Evolutionary conservation across 1,284 basidiomycete species (phyloP).

Genomic region (Ceratobasidium sp.): DNA sequence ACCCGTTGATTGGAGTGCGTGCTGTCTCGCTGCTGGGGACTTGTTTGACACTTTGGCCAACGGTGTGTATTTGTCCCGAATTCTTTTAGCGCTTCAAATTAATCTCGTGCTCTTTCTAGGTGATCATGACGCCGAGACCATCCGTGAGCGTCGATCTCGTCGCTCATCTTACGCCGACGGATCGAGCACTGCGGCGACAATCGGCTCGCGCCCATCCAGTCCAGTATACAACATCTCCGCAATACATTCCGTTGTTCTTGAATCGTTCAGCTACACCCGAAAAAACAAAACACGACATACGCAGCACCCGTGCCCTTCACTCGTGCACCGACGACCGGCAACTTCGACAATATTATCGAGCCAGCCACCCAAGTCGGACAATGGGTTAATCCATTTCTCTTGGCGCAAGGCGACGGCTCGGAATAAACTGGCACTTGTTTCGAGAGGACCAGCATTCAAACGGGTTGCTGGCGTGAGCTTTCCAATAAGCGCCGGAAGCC

Average conservation of each 20-base stretch:
- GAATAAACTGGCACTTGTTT: too few relatives aligned
- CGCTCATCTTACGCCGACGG: conserved; percentile 86
- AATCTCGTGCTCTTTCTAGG: conserved; percentile 41
- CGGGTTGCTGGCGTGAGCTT: too few relatives aligned
- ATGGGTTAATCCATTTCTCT: conserved; percentile 93
- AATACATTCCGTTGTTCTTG: conserved; percentile 64
- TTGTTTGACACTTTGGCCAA: conserved; percentile 86
- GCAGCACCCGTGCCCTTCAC: conserved; percentile 80
- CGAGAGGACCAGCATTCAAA: conserved; percentile 90
- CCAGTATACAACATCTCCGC: conserved; percentile 76
- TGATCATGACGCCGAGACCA: conserved; percentile 24
- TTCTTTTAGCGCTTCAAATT: background rate
- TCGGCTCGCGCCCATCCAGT: conserved; percentile 89
- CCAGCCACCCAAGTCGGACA: conserved; percentile 91
- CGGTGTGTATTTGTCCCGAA: conserved; percentile 44
- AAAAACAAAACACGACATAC: conserved; percentile 86
- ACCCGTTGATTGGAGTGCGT: conserved; percentile 67
- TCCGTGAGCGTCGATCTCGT: conserved; percentile 63
- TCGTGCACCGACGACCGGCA: conserved; percentile 93
- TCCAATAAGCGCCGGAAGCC: too few relatives aligned
- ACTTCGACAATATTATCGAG: conserved; percentile 93
- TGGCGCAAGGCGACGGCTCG: conserved; percentile 94
- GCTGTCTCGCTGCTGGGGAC: conserved; percentile 77
- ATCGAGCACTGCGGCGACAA: conserved; percentile 91
- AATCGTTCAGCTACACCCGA: conserved; percentile 94